Evolutionary conservation across 2,329 filamentous ascomycete genomes (phyloP).

Genomic region (Nothophoma quercina): DNA sequence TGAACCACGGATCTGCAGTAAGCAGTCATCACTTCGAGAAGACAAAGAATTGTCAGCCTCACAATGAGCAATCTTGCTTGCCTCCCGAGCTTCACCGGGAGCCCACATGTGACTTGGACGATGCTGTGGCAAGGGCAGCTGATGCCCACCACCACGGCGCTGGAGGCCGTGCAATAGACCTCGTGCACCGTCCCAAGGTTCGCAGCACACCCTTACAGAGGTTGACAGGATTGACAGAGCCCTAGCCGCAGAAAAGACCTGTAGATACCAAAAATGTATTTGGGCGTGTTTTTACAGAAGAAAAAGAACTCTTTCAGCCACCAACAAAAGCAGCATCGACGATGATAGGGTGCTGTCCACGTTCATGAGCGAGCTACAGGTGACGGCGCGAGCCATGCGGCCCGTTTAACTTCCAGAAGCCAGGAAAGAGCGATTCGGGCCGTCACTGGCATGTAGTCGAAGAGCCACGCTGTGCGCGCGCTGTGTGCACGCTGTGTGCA

Average conservation of each 20-base stretch:
- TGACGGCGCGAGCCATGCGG: constrained; percentile 24
- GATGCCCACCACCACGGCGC: constrained; percentile 18
- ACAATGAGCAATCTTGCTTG: constrained; percentile 1
- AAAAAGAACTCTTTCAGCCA: no score
- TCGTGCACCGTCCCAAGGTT: constrained; percentile 19
- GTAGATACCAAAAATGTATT: no score
- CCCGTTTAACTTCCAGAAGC: constrained; percentile 21
- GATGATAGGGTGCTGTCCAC: constrained; percentile 9
- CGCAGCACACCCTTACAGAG: constrained; percentile 14
- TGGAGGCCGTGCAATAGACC: constrained; percentile 11
- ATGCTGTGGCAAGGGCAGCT: constrained; percentile 33
- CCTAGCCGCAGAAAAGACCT: no score
- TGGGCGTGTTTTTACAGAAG: no score
- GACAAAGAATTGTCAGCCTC: neutral
- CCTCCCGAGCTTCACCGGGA: constrained; percentile 7
- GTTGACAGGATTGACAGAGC: neutral
- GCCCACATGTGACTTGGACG: constrained; percentile 11
- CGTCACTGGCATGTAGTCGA: constrained; percentile 8
- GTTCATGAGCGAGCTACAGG: constrained; percentile 23
- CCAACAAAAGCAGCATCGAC: constrained; percentile 12
- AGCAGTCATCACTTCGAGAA: constrained; percentile 2
- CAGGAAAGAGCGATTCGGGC: constrained; percentile 11
- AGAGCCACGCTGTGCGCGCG: constrained; percentile 10
- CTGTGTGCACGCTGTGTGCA: neutral
- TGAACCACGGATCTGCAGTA: constrained; percentile 5